Evolutionary conservation across 1,284 basidiomycete species (phyloP).

Genomic region (Crepidotus sp.): DNA sequence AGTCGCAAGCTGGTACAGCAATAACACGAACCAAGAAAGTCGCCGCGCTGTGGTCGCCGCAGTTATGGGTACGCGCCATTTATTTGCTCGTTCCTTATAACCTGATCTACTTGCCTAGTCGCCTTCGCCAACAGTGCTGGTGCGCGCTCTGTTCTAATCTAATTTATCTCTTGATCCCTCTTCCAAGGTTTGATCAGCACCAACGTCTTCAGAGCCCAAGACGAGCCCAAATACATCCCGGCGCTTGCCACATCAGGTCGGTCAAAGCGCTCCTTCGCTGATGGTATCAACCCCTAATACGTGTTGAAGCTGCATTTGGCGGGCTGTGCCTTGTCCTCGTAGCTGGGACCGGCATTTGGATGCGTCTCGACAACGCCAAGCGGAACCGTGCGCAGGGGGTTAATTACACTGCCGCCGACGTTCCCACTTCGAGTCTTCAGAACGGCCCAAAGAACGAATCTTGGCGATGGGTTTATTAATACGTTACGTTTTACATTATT

Average conservation of each 20-base stretch:
- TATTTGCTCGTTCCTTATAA: neutral
- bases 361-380: constrained; percentile 34
- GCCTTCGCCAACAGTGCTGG: constrained; percentile 44
- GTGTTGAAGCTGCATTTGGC: constrained; percentile 30
- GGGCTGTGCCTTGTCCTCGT: constrained; percentile 34
- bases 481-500: neutral
- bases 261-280: constrained; percentile 6
- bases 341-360: constrained; percentile 31
- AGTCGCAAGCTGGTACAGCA: constrained; percentile 30
- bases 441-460: constrained; percentile 33
- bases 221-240: constrained; percentile 25
- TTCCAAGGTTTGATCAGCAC: constrained; percentile 32
- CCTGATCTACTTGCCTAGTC: constrained; percentile 24
- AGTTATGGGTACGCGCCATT: constrained; percentile 32
- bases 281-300: neutral
- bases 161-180: neutral
- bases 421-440: constrained; percentile 36
- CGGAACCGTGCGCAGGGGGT: constrained; percentile 37
- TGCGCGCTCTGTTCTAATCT: neutral
- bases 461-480: constrained; percentile 35
- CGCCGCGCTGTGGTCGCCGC: constrained; percentile 41
- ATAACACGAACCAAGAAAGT: constrained; percentile 42
- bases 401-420: constrained; percentile 30
- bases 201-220: constrained; percentile 42
- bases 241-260: constrained; percentile 33